Conservation (phyloP, 164 flowering plant genomes). For the Stephania cephalantha region DNA sequence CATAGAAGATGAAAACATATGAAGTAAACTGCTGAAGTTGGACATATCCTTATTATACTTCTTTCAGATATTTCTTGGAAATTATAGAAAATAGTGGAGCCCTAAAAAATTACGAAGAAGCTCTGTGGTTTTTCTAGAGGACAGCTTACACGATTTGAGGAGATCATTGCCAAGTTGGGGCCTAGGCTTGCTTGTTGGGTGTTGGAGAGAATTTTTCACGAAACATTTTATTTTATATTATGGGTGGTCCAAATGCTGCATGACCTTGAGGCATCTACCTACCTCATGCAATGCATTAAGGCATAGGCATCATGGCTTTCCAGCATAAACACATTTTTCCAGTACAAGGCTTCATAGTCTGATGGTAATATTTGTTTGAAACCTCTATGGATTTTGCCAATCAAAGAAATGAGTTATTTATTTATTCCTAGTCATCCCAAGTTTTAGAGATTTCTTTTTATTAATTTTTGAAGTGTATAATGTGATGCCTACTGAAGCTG, state of each 20-base stretch:
- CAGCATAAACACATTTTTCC: background rate
- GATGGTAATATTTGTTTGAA: background rate
- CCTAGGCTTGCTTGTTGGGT: background rate
- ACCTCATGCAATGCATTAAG: background rate
- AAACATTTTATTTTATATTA: background rate
- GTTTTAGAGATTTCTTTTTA: background rate
- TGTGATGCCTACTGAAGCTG: slow-evolving; percentile 13
- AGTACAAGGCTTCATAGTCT: background rate
- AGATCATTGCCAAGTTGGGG: background rate
- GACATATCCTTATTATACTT: too few relatives aligned
- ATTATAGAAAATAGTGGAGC: too few relatives aligned
- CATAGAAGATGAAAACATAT: too few relatives aligned
- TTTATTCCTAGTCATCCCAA: too few relatives aligned
- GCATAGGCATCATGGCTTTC: background rate
- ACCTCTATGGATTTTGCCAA: background rate
- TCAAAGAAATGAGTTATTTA: background rate
- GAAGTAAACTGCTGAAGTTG: too few relatives aligned
- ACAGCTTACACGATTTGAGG: too few relatives aligned
- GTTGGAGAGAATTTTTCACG: background rate
- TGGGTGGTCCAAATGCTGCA: background rate
- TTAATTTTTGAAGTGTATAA: background rate
- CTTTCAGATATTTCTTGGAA: too few relatives aligned
- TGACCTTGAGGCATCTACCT: background rate
- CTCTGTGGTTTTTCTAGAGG: too few relatives aligned
- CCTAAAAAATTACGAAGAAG: too few relatives aligned